Evolutionary conservation across 306 rosid species (phyloP).

Genomic region (Vigna mungo): DNA sequence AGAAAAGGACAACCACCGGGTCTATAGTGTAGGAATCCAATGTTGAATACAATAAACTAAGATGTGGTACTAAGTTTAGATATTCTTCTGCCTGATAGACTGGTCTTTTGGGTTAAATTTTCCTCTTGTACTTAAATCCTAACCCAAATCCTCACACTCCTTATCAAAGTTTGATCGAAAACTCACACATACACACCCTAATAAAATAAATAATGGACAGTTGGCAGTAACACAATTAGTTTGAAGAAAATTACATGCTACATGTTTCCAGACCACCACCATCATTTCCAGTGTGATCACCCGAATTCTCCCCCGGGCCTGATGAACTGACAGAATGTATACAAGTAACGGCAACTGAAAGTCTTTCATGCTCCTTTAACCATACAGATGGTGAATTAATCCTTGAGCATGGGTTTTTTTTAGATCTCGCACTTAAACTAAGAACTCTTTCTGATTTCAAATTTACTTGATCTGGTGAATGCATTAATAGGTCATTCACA

Average conservation of each 20-base stretch:
- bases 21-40: too few species aligned
- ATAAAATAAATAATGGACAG: constrained; percentile 3
- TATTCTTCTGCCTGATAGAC: too few species aligned
- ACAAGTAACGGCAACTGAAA: constrained; percentile 53
- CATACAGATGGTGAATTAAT: constrained; percentile 59
- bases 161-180: neutral
- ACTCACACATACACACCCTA: neutral
- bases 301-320: constrained; percentile 51
- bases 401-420: constrained; percentile 52
- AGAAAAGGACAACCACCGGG: too few species aligned
- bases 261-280: constrained; percentile 55
- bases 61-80: too few species aligned
- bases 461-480: constrained; percentile 64
- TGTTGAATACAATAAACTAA: too few species aligned
- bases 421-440: constrained; percentile 52
- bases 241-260: constrained; percentile 67
- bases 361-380: constrained; percentile 57
- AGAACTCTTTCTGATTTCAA: constrained; percentile 52
- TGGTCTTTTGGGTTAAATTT: too few species aligned
- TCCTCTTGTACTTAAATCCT: too few species aligned
- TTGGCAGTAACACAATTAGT: neutral
- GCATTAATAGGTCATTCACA: constrained; percentile 59
- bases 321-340: constrained; percentile 55
- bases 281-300: constrained; percentile 54
- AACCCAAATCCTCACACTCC: too few species aligned